Evolutionary conservation across 2,329 filamentous ascomycete species (phyloP), one percentile per base, ranked within the genome.

Genomic region (Myriosclerotinia duriaeana): DNA sequence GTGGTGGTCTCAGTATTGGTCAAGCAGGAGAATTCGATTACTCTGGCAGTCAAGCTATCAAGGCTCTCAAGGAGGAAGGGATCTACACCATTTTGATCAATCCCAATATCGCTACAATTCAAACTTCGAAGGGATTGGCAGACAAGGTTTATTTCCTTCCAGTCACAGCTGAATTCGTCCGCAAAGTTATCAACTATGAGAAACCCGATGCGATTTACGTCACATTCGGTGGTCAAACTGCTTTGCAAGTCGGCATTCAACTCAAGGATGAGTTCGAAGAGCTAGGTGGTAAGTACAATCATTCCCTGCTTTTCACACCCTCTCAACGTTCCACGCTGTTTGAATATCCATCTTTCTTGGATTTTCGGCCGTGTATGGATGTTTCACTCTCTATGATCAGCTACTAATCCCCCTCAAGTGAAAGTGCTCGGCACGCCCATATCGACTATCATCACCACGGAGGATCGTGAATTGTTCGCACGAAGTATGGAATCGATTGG

Each of bases 1-100:
- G 89, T 81, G 94, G 94, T 82, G 94, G 94, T 80, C 85, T 98
- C 73, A 92, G 92, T 78, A 98, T 98, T 86, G 94, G 94, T 71
- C 94, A 98, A 81, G 94, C 94, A 71, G 94, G 94, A 81, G 94
- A 98, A 82, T 98, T 98, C 76, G 94, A 98, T 81, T 98, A 98
- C 80, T 98, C 95, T 79, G 94, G 93, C 96, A 69, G 46, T 8
- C 95, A 98, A 83, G 95, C 95, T 65, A 84, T 99, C 69, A 98
- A 98, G 81, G 95, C 95, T 48, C 85, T 99, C 69, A 98, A 97
- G 81, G 94, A 98, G 81, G 94, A 93, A 70, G 92, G 92, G 68
- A 91, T 98, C 68, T 81, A 88, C 72, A 97, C 94, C 8, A 91
- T 98, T 66, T 87, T 98, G 71, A 93, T 98, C 79, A 98, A 98